Base-by-base conservation (phyloP, 106 monocot genomes). In the Posidonia australis region DNA sequence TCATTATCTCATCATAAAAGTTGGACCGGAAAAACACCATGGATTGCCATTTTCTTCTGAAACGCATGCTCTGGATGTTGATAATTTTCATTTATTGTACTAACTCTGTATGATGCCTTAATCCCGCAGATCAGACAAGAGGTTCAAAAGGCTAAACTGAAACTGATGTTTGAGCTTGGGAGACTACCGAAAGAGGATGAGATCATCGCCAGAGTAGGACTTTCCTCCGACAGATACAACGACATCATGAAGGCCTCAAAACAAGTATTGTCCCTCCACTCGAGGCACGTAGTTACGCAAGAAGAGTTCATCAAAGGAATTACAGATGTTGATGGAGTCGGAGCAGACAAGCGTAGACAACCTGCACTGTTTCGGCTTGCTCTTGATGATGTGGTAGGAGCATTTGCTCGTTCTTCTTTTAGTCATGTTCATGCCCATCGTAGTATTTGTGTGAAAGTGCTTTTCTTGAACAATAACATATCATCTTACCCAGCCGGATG, bases 251-350 rank as follows among this genome's bases (percentile, higher is more conserved):
- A 72, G 77, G 71, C 90, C 30, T 81, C 90, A 54, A 90, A 77
- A 61, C 65, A 90, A 47, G 71, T 86, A 16, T n/a, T 69, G 44
- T 96, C 94, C 11, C 86, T 96, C 24, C 77, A 96, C 58, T 72
- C 72, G 10, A 72, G 68, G 63, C 86, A 96, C 72, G 25, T 43
- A 0, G 78, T 77, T 26, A 96, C 90, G 44, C 86, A 87, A 78
- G 94, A 96, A 68, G 90, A 96, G 54, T 84, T 96, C 70, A 80
- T 96, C 53, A 72, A 96, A 43, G 83, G 79, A n/a, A 74, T 90
- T 41, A 72, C 78, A 22, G 90, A 90, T 18, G 21, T 70, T 44
- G 86, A 81, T 66, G 77, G 79, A 29, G 73, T 70, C 11, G 79
- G 82, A 28, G 80, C 77, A 52, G 82, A 83, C 48, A 82, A 80